Evolutionary conservation across 192 early-diverging fungal genomes (phyloP).

Genomic region (Oehlia diaphana): DNA sequence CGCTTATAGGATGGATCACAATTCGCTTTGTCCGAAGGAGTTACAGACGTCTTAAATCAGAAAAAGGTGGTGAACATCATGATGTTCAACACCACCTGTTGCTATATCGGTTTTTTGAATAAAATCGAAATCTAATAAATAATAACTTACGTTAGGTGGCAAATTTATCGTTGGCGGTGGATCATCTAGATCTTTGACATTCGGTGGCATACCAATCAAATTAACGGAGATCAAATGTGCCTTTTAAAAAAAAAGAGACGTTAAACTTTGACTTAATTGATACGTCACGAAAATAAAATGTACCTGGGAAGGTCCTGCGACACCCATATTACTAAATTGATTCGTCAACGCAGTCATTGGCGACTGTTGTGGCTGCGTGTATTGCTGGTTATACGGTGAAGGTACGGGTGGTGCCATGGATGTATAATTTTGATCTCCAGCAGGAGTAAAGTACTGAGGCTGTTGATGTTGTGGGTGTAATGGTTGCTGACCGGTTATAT

Average conservation of each 20-base stretch:
- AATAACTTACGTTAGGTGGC: slow-evolving; percentile 50
- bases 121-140: not conserved
- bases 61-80: slow-evolving; percentile 10
- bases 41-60: slow-evolving; percentile 45
- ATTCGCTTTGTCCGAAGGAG: slow-evolving; percentile 58
- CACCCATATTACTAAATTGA: slow-evolving; percentile 42
- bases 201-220: slow-evolving; percentile 53
- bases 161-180: slow-evolving; percentile 50
- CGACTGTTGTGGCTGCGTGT: slow-evolving; percentile 24
- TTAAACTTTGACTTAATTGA: not conserved
- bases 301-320: slow-evolving; percentile 30
- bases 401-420: not conserved
- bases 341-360: slow-evolving; percentile 32
- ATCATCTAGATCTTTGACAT: slow-evolving; percentile 44
- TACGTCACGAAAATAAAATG: not conserved
- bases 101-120: not conserved
- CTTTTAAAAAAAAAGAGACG: not conserved
- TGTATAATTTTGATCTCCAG: no score
- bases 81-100: slow-evolving; percentile 1
- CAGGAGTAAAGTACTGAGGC: not conserved
- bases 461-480: slow-evolving; percentile 22
- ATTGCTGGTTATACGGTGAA: slow-evolving; percentile 8
- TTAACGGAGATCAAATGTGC: slow-evolving; percentile 41
- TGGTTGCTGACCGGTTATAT: slow-evolving; percentile 12
- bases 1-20: slow-evolving; percentile 82